Base-by-base conservation (phyloP, 2,329 filamentous ascomycete genomes). In the Daldinia sp. region DNA sequence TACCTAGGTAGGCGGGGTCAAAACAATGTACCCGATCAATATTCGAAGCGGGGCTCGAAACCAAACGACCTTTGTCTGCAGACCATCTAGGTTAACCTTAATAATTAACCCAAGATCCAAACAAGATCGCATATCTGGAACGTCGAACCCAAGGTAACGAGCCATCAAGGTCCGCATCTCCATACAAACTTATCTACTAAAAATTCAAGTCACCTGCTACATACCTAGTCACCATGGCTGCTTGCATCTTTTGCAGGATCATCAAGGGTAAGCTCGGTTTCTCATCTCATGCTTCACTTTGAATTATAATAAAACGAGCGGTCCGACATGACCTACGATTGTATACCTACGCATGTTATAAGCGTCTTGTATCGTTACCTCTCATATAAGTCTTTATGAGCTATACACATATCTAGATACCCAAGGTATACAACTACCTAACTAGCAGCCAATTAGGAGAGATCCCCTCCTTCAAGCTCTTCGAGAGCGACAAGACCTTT, bases 171-270 rank as follows among this genome's bases (percentile, higher is more conserved):
- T 67, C 55, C 64, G 51, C 58, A 47, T 54, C 49, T 43, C 37
- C 47, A 32, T 58, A 41, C 39, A 32, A 29, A 35, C 32, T 41
- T 11, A 39, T 55, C 17, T 23, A n/a, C 29, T 35, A 32, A 34
- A 21, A 58, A 5, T 45, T 35, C 34, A 76, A 77, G 72, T 64
- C 71, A 34, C 76, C 68, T 45, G 61, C 1, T 21, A 21, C 8
- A 19, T 2, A 80, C 71, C 1, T 21, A 21, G n/a, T 30, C 2
- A 80, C 71, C 63, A 85, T 87, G 81, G 84, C 89, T 55, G 83
- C 90, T 67, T 99, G 95, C 77, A 93, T 98, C 75, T 99, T 99
- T 83, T 99, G 95, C 85, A 96, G 93, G 79, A 98, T 99, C 77
- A 90, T 99, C 82, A 96, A 96, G 86, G 94, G 94, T 83, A 74